Evolutionary conservation across 1,284 basidiomycete genomes (phyloP), one percentile per base, ranked within the genome.

Genomic region (Heliocybe sulcata): DNA sequence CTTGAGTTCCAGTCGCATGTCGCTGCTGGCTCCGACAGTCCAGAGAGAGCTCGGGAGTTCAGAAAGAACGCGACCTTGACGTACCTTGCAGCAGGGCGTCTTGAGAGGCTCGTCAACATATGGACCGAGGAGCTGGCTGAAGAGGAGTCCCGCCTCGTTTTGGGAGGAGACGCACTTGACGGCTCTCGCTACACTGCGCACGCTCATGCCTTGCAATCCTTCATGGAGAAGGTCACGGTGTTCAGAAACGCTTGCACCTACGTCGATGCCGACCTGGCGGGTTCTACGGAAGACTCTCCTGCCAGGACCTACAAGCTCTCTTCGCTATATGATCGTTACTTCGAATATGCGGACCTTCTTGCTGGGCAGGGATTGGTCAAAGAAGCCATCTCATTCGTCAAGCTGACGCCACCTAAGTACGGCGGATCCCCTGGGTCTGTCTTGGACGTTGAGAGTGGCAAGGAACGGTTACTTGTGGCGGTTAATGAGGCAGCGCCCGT

Each of bases 161-260:
- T 66, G 1, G 81, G 84, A 54, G 77, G 79, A 35, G 69, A 72
- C 8, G 63, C 69, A 8, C 62, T 69, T 35, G 68, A 72, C 52
- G 76, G 75, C 11, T 88, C 90, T 1, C 76, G 77, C 10, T 98
- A 95, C 69, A 86, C 92, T 8, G 87, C 90, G 0, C 94, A 96
- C 64, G 93, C 90, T 0, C 81, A 87, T 51, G 94, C 95, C 1
- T 74, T 99, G 31, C 94, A 98, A 70, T 89, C 89, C 0, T 96
- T 99, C 72, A 83, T 98, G 65, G 96, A 99, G 72, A 99, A 99
- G 74, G 94, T 98, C 45, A 87, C 92, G 1, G 86, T 97, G 42
- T 99, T 99, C 82, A 87, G 92, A 59, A 81, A 83, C 55, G 96
- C 96, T 0, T 92, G 92, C 54, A 82, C 81, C 35, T 99, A 98